Evolutionary conservation across 2,329 filamentous ascomycete genomes (phyloP).

Genomic region (Rutstroemia sp.): DNA sequence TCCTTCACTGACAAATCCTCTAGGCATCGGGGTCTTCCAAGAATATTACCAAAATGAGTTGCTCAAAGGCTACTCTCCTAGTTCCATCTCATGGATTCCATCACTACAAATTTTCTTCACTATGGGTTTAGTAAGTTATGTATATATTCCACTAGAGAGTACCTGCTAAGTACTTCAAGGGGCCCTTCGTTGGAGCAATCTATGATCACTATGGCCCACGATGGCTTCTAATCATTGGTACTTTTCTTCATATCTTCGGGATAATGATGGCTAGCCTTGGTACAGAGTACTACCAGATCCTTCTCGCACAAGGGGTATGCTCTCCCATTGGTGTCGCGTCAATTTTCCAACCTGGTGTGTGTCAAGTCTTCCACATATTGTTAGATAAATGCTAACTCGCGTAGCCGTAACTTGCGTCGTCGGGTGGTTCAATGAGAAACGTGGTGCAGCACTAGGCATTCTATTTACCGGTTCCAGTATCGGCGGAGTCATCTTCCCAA

Average conservation of each 20-base stretch:
- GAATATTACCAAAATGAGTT: constrained; percentile 45
- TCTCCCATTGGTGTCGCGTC: constrained; percentile 24
- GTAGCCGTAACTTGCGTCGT: neutral
- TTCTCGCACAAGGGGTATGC: constrained; percentile 46
- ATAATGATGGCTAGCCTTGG: constrained; percentile 25
- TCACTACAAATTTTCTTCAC: constrained; percentile 45
- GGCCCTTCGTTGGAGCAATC: constrained; percentile 7
- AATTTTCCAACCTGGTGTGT: constrained; percentile 1
- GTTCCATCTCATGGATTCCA: constrained; percentile 50
- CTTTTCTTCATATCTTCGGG: constrained; percentile 43
- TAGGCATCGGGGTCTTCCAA: constrained; percentile 44
- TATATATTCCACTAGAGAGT: neutral
- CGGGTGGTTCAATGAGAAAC: neutral
- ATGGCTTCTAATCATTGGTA: constrained; percentile 30
- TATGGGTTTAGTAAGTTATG: constrained; percentile 26
- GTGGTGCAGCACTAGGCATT: neutral
- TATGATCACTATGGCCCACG: constrained; percentile 23
- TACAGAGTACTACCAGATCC: constrained; percentile 44
- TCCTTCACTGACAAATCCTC: neutral
- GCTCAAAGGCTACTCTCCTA: constrained; percentile 39
- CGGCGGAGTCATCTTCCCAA: neutral
- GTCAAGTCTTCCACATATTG: neutral
- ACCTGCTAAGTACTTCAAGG: neutral
- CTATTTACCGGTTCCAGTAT: neutral
- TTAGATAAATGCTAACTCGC: neutral